Evolutionary conservation across 2,329 filamentous ascomycete species (phyloP), one percentile per base, ranked within the genome.

Genomic region (Chaetoscypha palmicola): DNA sequence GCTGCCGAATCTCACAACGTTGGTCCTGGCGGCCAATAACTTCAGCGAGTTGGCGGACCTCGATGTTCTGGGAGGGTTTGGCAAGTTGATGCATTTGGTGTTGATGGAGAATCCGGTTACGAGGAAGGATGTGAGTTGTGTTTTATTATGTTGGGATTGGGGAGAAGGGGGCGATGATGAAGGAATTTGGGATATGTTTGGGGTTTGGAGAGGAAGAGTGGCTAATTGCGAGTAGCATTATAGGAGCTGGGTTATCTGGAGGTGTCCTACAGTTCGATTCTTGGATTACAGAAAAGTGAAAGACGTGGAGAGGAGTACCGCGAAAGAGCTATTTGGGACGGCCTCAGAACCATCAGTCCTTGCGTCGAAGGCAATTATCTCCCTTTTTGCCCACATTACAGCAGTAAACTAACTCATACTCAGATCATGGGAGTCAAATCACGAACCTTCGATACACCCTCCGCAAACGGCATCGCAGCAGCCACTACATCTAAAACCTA

Each of bases 211-310:
- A 4, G 30, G 9, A 33, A 26, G 16, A 22, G 42, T 33, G 16
- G 49, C 32, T 45, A 12, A 49, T 46, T 48, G 41, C 50, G 34
- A 11, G 40, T 58, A 96, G 88, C 72, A 96, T 67, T 98, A 97
- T 69, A 83, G 92, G 41, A 83, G 84, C 64, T 98, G 87, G 83
- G 71, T 95, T 21, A 77, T 98, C 48, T 96, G 86, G 84, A 79
- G 83, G 51, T 87, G 85, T 62, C 89, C 88, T 1, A 76, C 74
- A 3, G 80, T 98, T 33, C 82, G 91, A 34, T 97, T 95, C 66
- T 74, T 98, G 38, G 92, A 98, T 67, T 96, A 88, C 63, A 75
- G 80, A 56, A 95, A 94, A 67, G 89, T 98, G 38, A 94, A 88
- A 66, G 79, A 92, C 52, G 80, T 76, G 0, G 92, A 98, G 72